A percentile compares a stretch with the other conserved stretches of the same genome.
Evolutionary conservation across 306 rosid genomes (phyloP).

Genomic region (Corylus heterophylla): DNA sequence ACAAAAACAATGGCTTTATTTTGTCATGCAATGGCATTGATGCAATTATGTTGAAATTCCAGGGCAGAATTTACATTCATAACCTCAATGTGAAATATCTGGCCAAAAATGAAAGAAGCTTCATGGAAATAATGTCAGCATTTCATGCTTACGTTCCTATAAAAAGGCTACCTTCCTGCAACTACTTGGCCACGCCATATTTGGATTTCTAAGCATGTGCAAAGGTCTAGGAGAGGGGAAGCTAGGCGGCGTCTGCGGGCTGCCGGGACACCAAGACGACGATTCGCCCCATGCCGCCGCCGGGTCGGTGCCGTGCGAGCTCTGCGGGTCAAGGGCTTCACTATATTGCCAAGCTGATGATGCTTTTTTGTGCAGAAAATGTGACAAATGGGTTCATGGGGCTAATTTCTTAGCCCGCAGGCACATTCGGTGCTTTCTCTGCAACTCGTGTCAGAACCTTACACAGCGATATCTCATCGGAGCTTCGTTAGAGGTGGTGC

Average conservation of each 20-base stretch:
- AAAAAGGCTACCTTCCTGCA: constrained; percentile 26
- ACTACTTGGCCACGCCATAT: background rate
- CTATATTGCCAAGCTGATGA: constrained; percentile 75
- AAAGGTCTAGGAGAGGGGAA: constrained; percentile 45
- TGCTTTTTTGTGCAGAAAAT: constrained; percentile 69
- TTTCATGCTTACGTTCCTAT: constrained; percentile 22
- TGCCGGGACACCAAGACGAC: constrained; percentile 6
- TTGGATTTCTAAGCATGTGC: constrained; percentile 57
- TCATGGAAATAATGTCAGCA: background rate
- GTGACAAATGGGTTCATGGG: constrained; percentile 73
- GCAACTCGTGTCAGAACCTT: constrained; percentile 64
- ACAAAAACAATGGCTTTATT: constrained; percentile 26
- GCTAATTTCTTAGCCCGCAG: constrained; percentile 79
- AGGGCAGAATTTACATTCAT: constrained; percentile 31
- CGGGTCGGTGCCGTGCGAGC: constrained; percentile 46
- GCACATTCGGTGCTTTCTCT: constrained; percentile 68
- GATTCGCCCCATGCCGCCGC: background rate
- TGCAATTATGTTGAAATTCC: constrained; percentile 41
- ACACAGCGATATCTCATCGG: constrained; percentile 57
- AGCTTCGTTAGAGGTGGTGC: constrained; percentile 41
- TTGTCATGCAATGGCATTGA: constrained; percentile 43
- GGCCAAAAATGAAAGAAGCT: background rate
- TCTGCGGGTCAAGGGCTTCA: constrained; percentile 57
- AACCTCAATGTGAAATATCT: constrained; percentile 15
- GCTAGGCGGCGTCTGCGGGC: constrained; percentile 24